Base-by-base conservation (phyloP, 495 filamentous ascomycete genomes). In the Hamigera avellanea region DNA sequence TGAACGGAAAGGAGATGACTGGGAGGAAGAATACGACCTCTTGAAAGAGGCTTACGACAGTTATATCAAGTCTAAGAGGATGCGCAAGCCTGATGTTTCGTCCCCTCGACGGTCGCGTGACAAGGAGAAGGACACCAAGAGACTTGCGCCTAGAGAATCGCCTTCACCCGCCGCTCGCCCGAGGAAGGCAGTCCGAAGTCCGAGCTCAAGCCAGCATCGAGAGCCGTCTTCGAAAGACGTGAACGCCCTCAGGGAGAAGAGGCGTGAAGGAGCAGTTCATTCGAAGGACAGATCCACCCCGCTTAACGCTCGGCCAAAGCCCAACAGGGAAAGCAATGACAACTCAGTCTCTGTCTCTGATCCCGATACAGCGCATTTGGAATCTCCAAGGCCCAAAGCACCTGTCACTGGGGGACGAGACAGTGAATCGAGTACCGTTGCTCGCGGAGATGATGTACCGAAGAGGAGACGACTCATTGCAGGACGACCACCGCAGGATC, bases 11-110 rank as follows among this genome's bases (percentile, higher is more conserved):
- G 88, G 91, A 1, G 82, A 86, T 26, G 76, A 80, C 35, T 95
- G 88, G 89, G 78, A 88, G 50, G 79, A 88, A 44, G 91, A 98
- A 53, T 75, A 80, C 36, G 70, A 82, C n/a, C 60, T 93, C 31
- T 58, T 98, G 31, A 83, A 86, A 52, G 64, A 75, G 25, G 83
- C 86, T 4, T 89, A 80, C 42, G 81, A 94, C 27, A 72, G 75
- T 14, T 74, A 70, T 48, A 19, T 37, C 12, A 71, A 58, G 49
- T 59, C 37, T 40, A 60, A 54, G 29, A 66, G 67, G 36, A 49
- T 44, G 13, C 57, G 61, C 19, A 69, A 62, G 27, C 45, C 51
- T 13, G 53, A 59, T 5, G 32, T 48, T 45, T 55, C 66, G 15
- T 78, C 76, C 13, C 77, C 78, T 5, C 69, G 70, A 19, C 70